Conservation (phyloP, 495 filamentous ascomycete species). For the Podospora pseudopauciseta region DNA sequence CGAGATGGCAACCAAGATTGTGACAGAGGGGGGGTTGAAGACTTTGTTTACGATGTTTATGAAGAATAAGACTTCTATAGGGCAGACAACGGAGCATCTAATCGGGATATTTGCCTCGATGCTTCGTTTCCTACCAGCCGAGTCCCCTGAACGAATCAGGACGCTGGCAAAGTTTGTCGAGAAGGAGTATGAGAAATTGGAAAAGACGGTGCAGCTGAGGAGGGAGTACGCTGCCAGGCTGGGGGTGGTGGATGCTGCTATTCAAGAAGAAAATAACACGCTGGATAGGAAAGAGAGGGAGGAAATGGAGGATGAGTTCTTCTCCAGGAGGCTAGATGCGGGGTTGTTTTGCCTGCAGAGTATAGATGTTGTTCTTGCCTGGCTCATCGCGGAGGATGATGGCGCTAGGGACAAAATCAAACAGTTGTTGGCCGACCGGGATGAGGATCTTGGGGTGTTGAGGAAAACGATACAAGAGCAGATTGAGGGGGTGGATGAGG, state of each 20-base stretch:
- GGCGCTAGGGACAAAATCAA: slow-evolving; percentile 67
- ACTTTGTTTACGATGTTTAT: slow-evolving; percentile 84
- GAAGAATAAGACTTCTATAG: slow-evolving; percentile 70
- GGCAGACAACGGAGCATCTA: slow-evolving; percentile 68
- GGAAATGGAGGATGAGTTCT: slow-evolving; percentile 61
- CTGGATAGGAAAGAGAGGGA: slow-evolving; percentile 59
- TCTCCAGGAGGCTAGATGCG: slow-evolving; percentile 78
- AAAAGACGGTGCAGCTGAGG: slow-evolving; percentile 64
- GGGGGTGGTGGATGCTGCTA: slow-evolving; percentile 59
- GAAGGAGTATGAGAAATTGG: slow-evolving; percentile 84
- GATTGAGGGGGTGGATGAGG: slow-evolving; percentile 57
- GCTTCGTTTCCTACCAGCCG: slow-evolving; percentile 71
- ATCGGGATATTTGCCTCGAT: slow-evolving; percentile 85
- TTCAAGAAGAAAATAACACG: slow-evolving; percentile 51
- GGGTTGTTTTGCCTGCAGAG: slow-evolving; percentile 84
- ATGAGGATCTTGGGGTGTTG: slow-evolving; percentile 60
- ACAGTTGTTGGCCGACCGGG: slow-evolving; percentile 60
- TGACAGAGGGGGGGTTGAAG: slow-evolving; percentile 83
- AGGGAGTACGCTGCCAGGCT: slow-evolving; percentile 67
- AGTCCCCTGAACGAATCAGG: slow-evolving; percentile 76
- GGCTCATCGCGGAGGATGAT: slow-evolving; percentile 88
- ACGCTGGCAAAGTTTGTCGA: slow-evolving; percentile 93
- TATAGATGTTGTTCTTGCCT: slow-evolving; percentile 83
- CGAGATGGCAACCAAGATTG: slow-evolving; percentile 66
- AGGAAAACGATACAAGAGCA: slow-evolving; percentile 65